phyloP scores from a whole-genome alignment of 331 rosid species.

The Erythrophleum ivorense region DNA sequence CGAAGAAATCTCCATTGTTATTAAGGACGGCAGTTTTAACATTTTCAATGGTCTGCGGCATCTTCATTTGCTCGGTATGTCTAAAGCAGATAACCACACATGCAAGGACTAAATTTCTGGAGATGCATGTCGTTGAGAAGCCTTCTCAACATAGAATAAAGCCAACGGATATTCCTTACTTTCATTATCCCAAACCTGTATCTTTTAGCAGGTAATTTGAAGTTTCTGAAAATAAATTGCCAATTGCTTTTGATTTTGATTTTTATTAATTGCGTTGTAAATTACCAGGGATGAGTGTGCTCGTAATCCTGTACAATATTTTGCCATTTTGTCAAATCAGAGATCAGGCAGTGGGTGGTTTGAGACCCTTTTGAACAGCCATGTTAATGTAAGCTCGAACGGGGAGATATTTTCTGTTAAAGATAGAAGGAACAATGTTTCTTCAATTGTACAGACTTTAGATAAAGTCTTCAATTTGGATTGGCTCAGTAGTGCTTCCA shows the following conservation, averaged over 20 bases:
- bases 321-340: constrained; percentile 87
- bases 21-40: constrained; percentile 65
- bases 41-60: constrained; percentile 69
- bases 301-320: constrained; percentile 79
- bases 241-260: constrained; percentile 22
- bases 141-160: constrained; percentile 44
- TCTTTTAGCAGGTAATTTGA: constrained; percentile 79
- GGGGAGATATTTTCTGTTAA: constrained; percentile 86
- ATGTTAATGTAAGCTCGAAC: constrained; percentile 80
- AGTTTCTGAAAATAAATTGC: constrained; percentile 25
- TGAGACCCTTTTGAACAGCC: constrained; percentile 94
- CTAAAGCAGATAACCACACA: constrained; percentile 70
- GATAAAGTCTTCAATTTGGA: constrained; percentile 90
- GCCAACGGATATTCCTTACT: constrained; percentile 46
- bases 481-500: constrained; percentile 96
- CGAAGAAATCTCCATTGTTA: constrained; percentile 74
- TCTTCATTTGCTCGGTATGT: constrained; percentile 75
- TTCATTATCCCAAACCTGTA: constrained; percentile 79
- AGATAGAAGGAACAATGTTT: constrained; percentile 71
- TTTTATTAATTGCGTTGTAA: constrained; percentile 32
- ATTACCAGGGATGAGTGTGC: constrained; percentile 83
- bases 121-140: constrained; percentile 53
- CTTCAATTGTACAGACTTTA: constrained; percentile 73
- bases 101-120: constrained; percentile 51
- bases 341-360: constrained; percentile 99